Conservation (phyloP, 2,329 filamentous ascomycete species). For the Sarocladium oryzae region DNA sequence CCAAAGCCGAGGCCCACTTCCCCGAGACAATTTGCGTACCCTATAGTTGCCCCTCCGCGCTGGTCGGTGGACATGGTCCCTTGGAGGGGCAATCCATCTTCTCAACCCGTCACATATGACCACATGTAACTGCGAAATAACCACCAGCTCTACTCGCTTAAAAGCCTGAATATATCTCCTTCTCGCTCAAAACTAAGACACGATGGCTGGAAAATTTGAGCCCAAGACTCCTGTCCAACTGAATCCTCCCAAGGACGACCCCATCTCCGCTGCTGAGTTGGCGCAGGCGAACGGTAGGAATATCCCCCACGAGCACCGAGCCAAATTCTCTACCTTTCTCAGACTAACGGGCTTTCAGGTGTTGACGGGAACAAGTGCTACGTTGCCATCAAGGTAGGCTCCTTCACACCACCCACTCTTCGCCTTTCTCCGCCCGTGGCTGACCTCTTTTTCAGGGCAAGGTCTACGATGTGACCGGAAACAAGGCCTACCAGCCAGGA, state of each 20-base stretch:
- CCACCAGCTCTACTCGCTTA: no score
- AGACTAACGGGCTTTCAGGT: slow-evolving; percentile 36
- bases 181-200: neutral
- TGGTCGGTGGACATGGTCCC: neutral
- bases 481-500: slow-evolving; percentile 75
- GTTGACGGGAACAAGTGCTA: slow-evolving; percentile 58
- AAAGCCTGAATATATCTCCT: no score
- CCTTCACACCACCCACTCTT: slow-evolving; percentile 4
- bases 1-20: no score
- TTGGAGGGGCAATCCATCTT: slow-evolving; percentile 1
- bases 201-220: slow-evolving; percentile 63
- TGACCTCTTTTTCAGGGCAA: slow-evolving; percentile 54
- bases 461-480: slow-evolving; percentile 89
- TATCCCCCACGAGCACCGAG: neutral
- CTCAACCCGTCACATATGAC: neutral
- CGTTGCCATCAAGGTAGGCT: slow-evolving; percentile 61
- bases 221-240: slow-evolving; percentile 72
- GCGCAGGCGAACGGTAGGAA: slow-evolving; percentile 73
- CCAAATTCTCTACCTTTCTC: neutral
- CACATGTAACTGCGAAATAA: neutral
- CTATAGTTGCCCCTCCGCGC: neutral
- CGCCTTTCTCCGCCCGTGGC: neutral
- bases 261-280: slow-evolving; percentile 74
- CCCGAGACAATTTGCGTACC: neutral
- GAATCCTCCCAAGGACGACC: slow-evolving; percentile 78